These are phyloP conservation scores for Candida morakotiae DNA, from an alignment of 805 yeast genomes.

Conservation along the genomic window DNA sequence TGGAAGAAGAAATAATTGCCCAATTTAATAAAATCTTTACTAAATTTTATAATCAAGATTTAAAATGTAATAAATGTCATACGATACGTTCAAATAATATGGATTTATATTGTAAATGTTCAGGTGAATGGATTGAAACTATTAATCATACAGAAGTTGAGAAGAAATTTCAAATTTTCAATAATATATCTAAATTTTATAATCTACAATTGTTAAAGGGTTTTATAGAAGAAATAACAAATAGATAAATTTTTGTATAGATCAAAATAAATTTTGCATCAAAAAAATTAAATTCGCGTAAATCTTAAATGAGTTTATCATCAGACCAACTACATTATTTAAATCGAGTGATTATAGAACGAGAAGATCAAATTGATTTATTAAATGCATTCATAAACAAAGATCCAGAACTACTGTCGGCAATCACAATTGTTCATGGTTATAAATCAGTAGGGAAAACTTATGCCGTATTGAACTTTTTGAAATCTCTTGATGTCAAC, in stretches of 20 bases:
- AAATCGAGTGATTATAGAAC: slow-evolving; percentile 17
- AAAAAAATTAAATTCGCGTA: not conserved
- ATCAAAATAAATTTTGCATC: too few species aligned
- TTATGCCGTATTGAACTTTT: slow-evolving; percentile 27
- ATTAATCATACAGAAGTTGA: slow-evolving; percentile 42
- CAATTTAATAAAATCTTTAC: slow-evolving; percentile 54
- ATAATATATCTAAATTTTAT: slow-evolving; percentile 56
- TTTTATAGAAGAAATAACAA: slow-evolving; percentile 19
- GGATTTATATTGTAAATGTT: slow-evolving; percentile 76
- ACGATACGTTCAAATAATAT: slow-evolving; percentile 63
- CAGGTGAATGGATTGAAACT: slow-evolving; percentile 78
- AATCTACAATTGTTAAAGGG: slow-evolving; percentile 53
- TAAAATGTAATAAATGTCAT: slow-evolving; percentile 74
- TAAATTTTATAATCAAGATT: slow-evolving; percentile 73
- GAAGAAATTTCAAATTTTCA: slow-evolving; percentile 44
- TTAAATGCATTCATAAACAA: slow-evolving; percentile 31
- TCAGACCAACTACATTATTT: slow-evolving; percentile 1
- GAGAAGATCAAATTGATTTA: slow-evolving; percentile 32
- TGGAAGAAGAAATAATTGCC: slow-evolving; percentile 78
- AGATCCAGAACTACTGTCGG: slow-evolving; percentile 22
- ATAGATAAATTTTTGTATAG: too few species aligned
- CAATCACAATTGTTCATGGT: slow-evolving; percentile 45
- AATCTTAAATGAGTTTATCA: slow-evolving; percentile 3
- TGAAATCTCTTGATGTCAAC: slow-evolving; percentile 22
- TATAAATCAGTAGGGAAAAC: slow-evolving; percentile 48